Evolutionary conservation across 108 stramenopile species (phyloP).

Genomic region (Cafeteria roenbergensis): DNA sequence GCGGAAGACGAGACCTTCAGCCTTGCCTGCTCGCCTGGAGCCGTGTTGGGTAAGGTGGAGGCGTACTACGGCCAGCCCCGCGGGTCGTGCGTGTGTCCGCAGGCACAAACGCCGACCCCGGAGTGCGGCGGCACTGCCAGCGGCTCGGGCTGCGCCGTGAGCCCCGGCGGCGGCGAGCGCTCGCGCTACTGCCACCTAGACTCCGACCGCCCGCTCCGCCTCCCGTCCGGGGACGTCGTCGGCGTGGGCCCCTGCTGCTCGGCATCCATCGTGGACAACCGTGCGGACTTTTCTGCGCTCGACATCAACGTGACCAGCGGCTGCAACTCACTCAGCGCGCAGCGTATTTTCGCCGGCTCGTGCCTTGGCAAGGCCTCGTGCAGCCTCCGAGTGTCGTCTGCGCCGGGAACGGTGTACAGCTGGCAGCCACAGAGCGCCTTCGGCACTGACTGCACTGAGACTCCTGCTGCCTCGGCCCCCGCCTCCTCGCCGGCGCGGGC

Average conservation of each 20-base stretch:
- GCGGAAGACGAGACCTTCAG: neutral
- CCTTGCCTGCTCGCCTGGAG: neutral
- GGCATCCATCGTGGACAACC: neutral
- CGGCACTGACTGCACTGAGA: too few relatives aligned
- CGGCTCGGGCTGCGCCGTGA: neutral
- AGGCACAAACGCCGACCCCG: neutral
- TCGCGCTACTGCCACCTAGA: constrained; percentile 5
- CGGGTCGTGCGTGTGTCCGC: neutral
- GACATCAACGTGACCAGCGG: neutral
- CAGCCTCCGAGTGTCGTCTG: too few relatives aligned
- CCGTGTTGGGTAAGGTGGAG: neutral
- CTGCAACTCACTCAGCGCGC: neutral
- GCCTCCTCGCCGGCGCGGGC: too few relatives aligned
- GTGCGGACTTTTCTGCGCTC: neutral
- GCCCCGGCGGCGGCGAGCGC: neutral
- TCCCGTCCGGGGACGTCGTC: neutral
- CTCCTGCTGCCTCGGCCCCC: too few relatives aligned
- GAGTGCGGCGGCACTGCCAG: too few relatives aligned
- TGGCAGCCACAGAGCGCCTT: too few relatives aligned
- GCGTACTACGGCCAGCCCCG: constrained; percentile 4
- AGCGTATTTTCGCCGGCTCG: neutral
- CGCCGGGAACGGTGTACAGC: too few relatives aligned
- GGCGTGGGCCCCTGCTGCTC: neutral
- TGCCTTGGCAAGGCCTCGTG: too few relatives aligned
- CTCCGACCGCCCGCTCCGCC: neutral